Percentiles rank a stretch among this genome's conserved stretches.
Conservation (phyloP, 345 rosid species). For the Sapria himalayana region DNA sequence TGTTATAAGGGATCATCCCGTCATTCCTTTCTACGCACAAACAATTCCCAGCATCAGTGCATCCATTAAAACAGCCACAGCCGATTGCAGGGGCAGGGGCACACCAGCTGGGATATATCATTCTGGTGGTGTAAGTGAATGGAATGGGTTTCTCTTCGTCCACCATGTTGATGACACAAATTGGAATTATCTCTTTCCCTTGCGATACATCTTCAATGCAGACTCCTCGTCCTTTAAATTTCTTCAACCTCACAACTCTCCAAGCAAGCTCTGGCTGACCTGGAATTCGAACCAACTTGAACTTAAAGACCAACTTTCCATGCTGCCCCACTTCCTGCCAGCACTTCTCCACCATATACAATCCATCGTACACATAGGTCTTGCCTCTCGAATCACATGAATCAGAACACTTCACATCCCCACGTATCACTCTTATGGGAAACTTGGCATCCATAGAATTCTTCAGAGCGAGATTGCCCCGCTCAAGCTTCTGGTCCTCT, state of each 20-base stretch:
- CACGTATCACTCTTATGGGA: conserved; percentile 65
- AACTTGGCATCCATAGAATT: conserved; percentile 24
- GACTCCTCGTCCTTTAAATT: conserved; percentile 26
- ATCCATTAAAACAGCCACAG: conserved; percentile 34
- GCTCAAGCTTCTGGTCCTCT: conserved; percentile 51
- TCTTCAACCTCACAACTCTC: conserved; percentile 43
- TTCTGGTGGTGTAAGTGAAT: conserved; percentile 29
- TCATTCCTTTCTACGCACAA: conserved; percentile 41
- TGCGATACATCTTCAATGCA: conserved; percentile 39
- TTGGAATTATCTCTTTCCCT: conserved; percentile 46
- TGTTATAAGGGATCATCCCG: conserved; percentile 63
- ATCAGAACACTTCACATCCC: conserved; percentile 26
- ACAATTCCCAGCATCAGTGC: conserved; percentile 32
- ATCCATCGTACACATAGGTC: conserved; percentile 52
- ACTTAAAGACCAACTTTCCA: conserved; percentile 57
- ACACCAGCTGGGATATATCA: conserved; percentile 44
- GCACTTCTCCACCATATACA: conserved; percentile 34
- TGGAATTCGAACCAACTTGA: conserved; percentile 29
- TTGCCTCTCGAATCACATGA: conserved; percentile 15
- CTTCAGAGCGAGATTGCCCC: conserved; percentile 56
- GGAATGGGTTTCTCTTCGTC: conserved; percentile 51
- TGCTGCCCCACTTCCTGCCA: conserved; percentile 40
- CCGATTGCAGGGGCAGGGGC: conserved; percentile 22
- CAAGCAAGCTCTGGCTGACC: conserved; percentile 79
- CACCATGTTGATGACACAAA: conserved; percentile 48